Conservation (phyloP, 768 basidiomycete genomes). For the Fomitopsis serialis region DNA sequence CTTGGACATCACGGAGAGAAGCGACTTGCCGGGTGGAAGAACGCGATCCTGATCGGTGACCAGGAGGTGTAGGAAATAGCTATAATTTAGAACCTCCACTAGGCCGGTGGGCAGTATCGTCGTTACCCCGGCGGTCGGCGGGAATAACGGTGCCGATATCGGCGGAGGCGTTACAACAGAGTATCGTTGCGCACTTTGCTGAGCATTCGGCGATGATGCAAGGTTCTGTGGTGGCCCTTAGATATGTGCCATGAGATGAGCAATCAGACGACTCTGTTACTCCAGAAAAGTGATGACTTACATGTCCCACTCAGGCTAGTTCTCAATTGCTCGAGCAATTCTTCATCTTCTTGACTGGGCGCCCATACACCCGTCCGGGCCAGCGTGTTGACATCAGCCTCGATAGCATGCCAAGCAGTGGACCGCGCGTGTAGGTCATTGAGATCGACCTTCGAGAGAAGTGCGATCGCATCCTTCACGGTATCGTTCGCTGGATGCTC, state of each 20-base stretch:
- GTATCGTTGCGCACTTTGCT: background rate
- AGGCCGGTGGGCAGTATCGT: slow-evolving; percentile 49
- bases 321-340: background rate
- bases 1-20: slow-evolving; percentile 53
- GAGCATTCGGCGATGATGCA: background rate
- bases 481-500: slow-evolving; percentile 2
- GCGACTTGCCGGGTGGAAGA: slow-evolving; percentile 68
- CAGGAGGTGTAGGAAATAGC: slow-evolving; percentile 64
- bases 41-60: slow-evolving; percentile 54
- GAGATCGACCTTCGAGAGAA: background rate
- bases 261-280: too few species aligned
- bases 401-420: background rate
- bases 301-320: background rate
- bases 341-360: slow-evolving; percentile 1
- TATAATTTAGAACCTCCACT: slow-evolving; percentile 48
- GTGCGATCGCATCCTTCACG: background rate
- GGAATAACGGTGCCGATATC: slow-evolving; percentile 9
- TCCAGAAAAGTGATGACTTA: too few species aligned
- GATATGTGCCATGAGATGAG: too few species aligned
- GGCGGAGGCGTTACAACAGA: slow-evolving; percentile 11
- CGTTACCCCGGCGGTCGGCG: slow-evolving; percentile 13
- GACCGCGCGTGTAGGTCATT: background rate
- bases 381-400: slow-evolving; percentile 1
- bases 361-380: slow-evolving; percentile 5
- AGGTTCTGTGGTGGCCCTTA: background rate